Base-by-base conservation (phyloP, 2,329 filamentous ascomycete genomes). In the Pseudodiploospora longispora region DNA sequence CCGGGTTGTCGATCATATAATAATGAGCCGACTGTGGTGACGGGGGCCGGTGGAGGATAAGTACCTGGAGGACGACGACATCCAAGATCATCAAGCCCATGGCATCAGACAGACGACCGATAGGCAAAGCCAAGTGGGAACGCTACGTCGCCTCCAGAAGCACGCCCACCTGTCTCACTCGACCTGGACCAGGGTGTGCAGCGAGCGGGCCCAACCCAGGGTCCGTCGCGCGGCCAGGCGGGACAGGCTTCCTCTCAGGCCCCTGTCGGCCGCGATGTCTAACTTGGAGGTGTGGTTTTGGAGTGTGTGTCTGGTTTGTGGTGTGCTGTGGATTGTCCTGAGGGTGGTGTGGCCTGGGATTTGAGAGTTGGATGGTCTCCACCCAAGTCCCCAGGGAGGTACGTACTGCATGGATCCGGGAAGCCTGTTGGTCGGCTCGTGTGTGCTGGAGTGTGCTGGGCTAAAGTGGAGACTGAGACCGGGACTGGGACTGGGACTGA, bases 81-180 rank as follows among this genome's bases (percentile, higher is more conserved):
- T 58, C 63, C 59, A 55, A 60, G 63, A 64, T 68, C 63, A 67
- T 66, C 60, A 56, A 49, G 50, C 30, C 34, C 32, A 28, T 27
- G n/a, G 30, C 32, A 29, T 34, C 40, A 45, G 38, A 34, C 32
- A 47, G 40, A 43, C 41, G 44, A 43, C 49, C 49, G 55, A 44
- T 44, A 48, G 43, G 40, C 48, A 44, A 36, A 41, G 42, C 38
- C 42, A 42, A 39, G 42, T 48, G 48, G 46, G 47, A 50, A 47
- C 46, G 41, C 42, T 44, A 40, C 38, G 52, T 54, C 54, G 55
- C 59, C 58, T 63, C 64, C 65, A 19, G 19, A 19, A 19, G 19
- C 19, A 66, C 66, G 66, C 64, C 65, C 66, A 65, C 65, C 59
- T 72, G 70, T 74, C 71, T 76, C 71, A 74, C 70, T 71, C 67